Conservation (phyloP, 225 moss, liverwort and hornwort genomes). For the Physcomitrium patens region DNA sequence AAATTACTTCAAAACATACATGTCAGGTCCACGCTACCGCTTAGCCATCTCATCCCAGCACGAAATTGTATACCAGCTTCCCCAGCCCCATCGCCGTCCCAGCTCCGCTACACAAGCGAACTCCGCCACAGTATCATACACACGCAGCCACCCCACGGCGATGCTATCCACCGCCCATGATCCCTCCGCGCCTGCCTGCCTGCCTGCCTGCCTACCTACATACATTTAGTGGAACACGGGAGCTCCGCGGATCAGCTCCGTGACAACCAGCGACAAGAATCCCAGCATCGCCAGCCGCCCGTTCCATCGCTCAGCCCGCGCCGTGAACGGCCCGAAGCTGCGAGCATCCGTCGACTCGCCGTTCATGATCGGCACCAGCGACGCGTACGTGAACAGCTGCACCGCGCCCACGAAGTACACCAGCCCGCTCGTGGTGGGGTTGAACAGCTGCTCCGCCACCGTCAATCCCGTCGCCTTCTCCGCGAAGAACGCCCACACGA, state of each 20-base stretch:
- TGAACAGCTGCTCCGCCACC: constrained; percentile 42
- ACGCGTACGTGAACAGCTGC: constrained; percentile 52
- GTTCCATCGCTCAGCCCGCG: constrained; percentile 52
- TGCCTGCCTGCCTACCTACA: too few species aligned
- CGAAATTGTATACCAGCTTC: too few species aligned
- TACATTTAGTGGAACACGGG: constrained; percentile 29
- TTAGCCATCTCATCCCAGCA: too few species aligned
- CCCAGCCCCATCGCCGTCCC: too few species aligned
- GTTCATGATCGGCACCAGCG: constrained; percentile 52
- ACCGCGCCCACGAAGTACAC: constrained; percentile 41
- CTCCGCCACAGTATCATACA: too few species aligned
- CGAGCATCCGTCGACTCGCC: constrained; percentile 56
- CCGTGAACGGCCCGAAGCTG: constrained; percentile 50
- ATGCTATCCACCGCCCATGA: too few species aligned
- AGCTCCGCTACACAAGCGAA: too few species aligned
- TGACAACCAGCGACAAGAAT: constrained; percentile 34
- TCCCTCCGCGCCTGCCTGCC: too few species aligned
- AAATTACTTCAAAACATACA: too few species aligned
- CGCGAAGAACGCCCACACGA: constrained; percentile 36
- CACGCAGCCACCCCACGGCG: too few species aligned
- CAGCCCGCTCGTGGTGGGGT: constrained; percentile 23
- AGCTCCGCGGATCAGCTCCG: constrained; percentile 31
- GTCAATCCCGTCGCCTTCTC: constrained; percentile 37
- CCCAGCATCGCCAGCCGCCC: constrained; percentile 53
- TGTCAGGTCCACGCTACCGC: too few species aligned